phyloP scores from a whole-genome alignment of 2,329 filamentous ascomycete genomes.

The Aspergillus hortae region DNA sequence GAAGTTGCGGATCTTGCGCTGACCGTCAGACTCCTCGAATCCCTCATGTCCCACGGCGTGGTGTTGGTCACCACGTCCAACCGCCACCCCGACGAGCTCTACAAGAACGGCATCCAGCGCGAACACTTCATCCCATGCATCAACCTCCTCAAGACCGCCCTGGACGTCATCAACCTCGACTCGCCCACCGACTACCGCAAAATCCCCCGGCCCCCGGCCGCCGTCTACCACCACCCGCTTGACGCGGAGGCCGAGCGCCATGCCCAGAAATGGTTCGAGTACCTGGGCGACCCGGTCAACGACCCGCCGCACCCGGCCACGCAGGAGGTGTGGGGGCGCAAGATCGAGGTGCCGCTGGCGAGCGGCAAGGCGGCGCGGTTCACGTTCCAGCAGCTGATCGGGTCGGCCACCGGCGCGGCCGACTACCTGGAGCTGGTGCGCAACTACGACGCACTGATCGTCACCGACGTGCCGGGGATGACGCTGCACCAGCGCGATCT shows the following conservation, averaged over 20 bases:
- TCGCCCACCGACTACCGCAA: constrained; percentile 96
- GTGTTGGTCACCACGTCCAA: constrained; percentile 96
- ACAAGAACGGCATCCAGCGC: constrained; percentile 96
- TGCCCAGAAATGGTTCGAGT: constrained; percentile 92
- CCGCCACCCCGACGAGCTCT: constrained; percentile 91
- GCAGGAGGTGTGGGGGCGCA: constrained; percentile 87
- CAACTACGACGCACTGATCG: constrained; percentile 86
- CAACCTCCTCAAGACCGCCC: constrained; percentile 75
- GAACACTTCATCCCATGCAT: constrained; percentile 96
- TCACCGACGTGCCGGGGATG: constrained; percentile 92
- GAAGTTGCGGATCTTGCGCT: not conserved
- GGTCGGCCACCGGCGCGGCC: constrained; percentile 81
- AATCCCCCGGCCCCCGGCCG: constrained; percentile 86
- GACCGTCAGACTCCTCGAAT: constrained; percentile 66
- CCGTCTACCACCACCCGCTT: constrained; percentile 88
- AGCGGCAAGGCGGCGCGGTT: constrained; percentile 88
- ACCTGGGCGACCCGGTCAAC: constrained; percentile 77
- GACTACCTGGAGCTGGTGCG: constrained; percentile 92
- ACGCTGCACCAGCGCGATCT: constrained; percentile 80
- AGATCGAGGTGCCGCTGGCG: constrained; percentile 81
- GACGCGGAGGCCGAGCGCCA: constrained; percentile 74
- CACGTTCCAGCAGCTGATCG: constrained; percentile 88
- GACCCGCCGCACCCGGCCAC: constrained; percentile 73
- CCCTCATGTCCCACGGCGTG: constrained; percentile 93
- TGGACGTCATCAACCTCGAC: constrained; percentile 91